Percentiles rank a stretch among this genome's conserved stretches.
Conservation (phyloP, 2,329 filamentous ascomycete species). For the Diaporthe sp. region DNA sequence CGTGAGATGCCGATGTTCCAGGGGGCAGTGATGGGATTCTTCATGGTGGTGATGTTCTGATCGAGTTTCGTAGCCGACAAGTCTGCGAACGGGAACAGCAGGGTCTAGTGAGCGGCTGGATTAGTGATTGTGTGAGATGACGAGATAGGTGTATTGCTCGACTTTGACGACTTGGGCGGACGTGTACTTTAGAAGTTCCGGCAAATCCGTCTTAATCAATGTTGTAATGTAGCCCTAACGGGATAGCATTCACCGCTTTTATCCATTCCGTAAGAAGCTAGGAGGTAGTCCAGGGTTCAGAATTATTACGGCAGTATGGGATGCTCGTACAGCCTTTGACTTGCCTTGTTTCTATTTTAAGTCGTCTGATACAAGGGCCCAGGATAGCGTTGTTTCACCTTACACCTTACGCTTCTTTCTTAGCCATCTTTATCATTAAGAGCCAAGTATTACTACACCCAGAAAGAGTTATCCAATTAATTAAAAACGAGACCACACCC, state of each 20-base stretch:
- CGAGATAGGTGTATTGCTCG: neutral
- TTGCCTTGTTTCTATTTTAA: neutral
- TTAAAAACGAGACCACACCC: neutral
- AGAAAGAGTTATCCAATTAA: neutral
- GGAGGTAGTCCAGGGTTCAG: neutral
- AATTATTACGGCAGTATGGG: neutral
- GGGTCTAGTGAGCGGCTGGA: neutral
- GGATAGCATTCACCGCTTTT: neutral
- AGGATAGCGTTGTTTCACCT: neutral
- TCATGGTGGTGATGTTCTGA: slow-evolving; percentile 4
- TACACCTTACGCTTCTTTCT: neutral
- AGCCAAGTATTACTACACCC: neutral
- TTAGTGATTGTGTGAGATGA: neutral
- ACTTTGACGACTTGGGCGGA: neutral
- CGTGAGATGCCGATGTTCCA: slow-evolving; percentile 7
- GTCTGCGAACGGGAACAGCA: neutral
- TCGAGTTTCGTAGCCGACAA: neutral
- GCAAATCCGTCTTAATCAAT: neutral
- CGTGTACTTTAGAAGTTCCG: neutral
- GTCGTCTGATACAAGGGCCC: neutral
- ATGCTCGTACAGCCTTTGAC: neutral
- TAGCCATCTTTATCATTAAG: neutral
- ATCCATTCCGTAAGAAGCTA: neutral
- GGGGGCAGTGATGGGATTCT: neutral
- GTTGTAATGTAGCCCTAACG: neutral